These are phyloP conservation scores for Chloranthus sessilifolius DNA, from an alignment of 164 flowering plant genomes.

Conservation along the genomic window DNA sequence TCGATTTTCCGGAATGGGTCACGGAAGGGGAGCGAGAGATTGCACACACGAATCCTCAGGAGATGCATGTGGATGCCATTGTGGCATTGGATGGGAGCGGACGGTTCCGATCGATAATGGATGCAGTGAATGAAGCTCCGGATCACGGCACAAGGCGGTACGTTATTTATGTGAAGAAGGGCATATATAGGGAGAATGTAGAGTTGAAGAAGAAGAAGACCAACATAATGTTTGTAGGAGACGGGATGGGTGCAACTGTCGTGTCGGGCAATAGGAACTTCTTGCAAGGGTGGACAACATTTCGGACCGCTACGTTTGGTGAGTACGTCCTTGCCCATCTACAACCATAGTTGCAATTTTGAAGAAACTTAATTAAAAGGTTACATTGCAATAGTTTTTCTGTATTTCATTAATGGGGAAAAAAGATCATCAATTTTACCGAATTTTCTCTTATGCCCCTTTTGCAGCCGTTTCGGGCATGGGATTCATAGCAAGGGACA, in stretches of 20 bases:
- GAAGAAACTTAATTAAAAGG: too few species aligned
- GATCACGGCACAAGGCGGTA: slow-evolving; percentile 53
- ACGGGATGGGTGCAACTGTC: slow-evolving; percentile 68
- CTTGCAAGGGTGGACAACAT: slow-evolving; percentile 89
- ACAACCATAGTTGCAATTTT: too few species aligned
- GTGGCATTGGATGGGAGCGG: slow-evolving; percentile 85
- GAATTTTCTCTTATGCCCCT: not conserved
- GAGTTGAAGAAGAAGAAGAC: slow-evolving; percentile 79
- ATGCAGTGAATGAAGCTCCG: slow-evolving; percentile 59
- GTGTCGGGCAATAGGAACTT: slow-evolving; percentile 62
- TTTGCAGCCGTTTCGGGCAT: slow-evolving; percentile 67
- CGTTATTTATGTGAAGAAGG: slow-evolving; percentile 69
- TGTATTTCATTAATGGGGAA: too few species aligned
- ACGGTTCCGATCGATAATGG: slow-evolving; percentile 42
- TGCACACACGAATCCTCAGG: slow-evolving; percentile 14
- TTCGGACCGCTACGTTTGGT: slow-evolving; percentile 83
- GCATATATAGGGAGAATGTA: slow-evolving; percentile 67
- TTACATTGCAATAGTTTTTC: too few species aligned
- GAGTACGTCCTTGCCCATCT: slow-evolving; percentile 14
- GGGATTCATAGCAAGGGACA: slow-evolving; percentile 87
- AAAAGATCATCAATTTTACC: too few species aligned
- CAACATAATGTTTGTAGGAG: slow-evolving; percentile 77
- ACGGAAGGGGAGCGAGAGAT: slow-evolving; percentile 44
- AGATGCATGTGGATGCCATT: slow-evolving; percentile 48
- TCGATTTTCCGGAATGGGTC: slow-evolving; percentile 58